Evolutionary conservation across 108 stramenopile species (phyloP), one percentile per base, ranked within the genome.

Genomic region (Pseudonitzschia pungens): DNA sequence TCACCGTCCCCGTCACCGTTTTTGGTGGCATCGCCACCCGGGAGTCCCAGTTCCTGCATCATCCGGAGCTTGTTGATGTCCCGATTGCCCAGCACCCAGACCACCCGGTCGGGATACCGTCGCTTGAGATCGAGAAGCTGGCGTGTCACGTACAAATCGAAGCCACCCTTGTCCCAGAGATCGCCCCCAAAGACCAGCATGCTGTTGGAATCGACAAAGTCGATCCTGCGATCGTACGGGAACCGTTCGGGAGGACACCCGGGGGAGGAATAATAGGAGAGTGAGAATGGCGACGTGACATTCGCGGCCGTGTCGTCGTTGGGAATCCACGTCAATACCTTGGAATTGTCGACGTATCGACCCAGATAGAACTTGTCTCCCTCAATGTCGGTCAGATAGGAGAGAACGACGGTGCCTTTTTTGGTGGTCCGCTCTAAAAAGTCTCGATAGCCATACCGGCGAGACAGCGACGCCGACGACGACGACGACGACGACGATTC

Each of bases 11-110:
- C 45, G 45, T 14, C 18, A 48, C 14, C 18, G 45, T 18, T 48
- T 58, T 57, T 45, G 53, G 45, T 21, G 52, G n/a, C n/a, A n/a
- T n/a, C n/a, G n/a, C n/a, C n/a, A n/a, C n/a, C n/a, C n/a, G n/a
- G 63, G 7, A 56, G 27, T 27, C 84, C 82, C 71, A 96, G 31
- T 77, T 92, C 91, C 64, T 90, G 84, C 20, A 79, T 52, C 53
- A 96, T 84, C 24, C 95, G 75, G 56, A 96, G 78, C 77, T 96
- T 96, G 57, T 96, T 96, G 45, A 96, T 85, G 71, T 96, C 95
- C 50, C 95, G 86, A 81, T 96, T 96, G 3, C 95, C 95, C 83
- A 93, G 73, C 2, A 96, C 67, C 48, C 92, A 91, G 70, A 89
- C 77, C 2, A 96, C 95, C 28, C 89, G 81, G 56, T 88, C 56